Conservation (phyloP, 2,329 filamentous ascomycete species). For the Aspergillus tanneri region DNA sequence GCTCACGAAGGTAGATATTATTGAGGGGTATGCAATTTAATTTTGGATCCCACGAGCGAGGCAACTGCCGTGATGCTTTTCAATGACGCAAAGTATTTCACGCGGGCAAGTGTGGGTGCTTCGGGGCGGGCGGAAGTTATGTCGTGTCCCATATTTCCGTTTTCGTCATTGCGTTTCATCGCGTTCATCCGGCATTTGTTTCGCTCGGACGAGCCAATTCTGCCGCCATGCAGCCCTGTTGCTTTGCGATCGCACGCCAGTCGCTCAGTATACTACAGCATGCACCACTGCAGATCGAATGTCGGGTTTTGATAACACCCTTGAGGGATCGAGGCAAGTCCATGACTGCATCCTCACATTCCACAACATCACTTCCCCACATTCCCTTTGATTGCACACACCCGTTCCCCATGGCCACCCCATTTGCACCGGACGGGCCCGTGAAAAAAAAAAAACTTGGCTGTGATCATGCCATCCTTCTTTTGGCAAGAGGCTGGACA, state of each 20-base stretch:
- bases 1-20: not conserved
- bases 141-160: slow-evolving; percentile 9
- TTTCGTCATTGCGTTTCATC: slow-evolving; percentile 23
- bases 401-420: slow-evolving; percentile 1
- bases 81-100: too few relatives aligned
- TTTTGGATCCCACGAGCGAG: not conserved
- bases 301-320: not conserved
- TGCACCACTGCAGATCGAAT: too few relatives aligned
- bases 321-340: not conserved
- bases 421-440: not conserved
- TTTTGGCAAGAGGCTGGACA: not conserved
- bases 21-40: not conserved
- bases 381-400: slow-evolving; percentile 19
- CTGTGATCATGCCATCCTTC: not conserved
- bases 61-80: too few relatives aligned
- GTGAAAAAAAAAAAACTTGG: not conserved
- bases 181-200: too few relatives aligned
- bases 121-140: slow-evolving; percentile 1
- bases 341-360: slow-evolving; percentile 12
- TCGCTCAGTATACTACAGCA: too few relatives aligned
- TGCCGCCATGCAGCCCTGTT: too few relatives aligned
- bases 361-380: slow-evolving; percentile 15
- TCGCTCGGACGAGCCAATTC: too few relatives aligned
- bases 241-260: too few relatives aligned
- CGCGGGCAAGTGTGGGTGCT: not conserved